These are phyloP conservation scores for Helicocarpus griseus DNA, from an alignment of 2,329 filamentous ascomycete genomes.

Conservation along the genomic window DNA sequence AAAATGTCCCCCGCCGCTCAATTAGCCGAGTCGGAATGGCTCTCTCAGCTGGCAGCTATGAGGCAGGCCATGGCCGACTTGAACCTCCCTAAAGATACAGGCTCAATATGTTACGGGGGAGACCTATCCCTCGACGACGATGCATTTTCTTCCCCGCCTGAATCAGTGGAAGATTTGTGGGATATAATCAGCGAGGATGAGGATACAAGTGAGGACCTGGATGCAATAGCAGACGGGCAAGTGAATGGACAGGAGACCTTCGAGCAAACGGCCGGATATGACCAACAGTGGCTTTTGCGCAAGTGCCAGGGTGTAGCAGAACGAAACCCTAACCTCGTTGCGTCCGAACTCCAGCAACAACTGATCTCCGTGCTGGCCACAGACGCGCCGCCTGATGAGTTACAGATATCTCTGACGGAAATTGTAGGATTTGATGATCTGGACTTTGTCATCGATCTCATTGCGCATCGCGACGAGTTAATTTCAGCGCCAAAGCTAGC, in stretches of 20 bases:
- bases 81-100: slow-evolving; percentile 43
- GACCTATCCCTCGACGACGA: slow-evolving; percentile 57
- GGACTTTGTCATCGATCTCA: slow-evolving; percentile 85
- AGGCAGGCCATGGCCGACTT: slow-evolving; percentile 70
- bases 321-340: slow-evolving; percentile 56
- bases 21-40: slow-evolving; percentile 58
- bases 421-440: slow-evolving; percentile 88
- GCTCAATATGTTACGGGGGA: slow-evolving; percentile 42
- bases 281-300: slow-evolving; percentile 58
- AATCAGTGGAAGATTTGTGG: slow-evolving; percentile 66
- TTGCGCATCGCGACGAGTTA: slow-evolving; percentile 64
- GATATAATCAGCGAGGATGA: slow-evolving; percentile 75
- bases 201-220: slow-evolving; percentile 55
- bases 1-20: background rate
- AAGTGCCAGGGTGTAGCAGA: slow-evolving; percentile 59
- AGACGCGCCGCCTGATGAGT: slow-evolving; percentile 64
- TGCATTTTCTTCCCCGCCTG: slow-evolving; percentile 48
- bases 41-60: slow-evolving; percentile 77
- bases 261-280: slow-evolving; percentile 33
- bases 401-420: slow-evolving; percentile 85
- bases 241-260: slow-evolving; percentile 12
- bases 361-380: slow-evolving; percentile 65
- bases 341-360: slow-evolving; percentile 65
- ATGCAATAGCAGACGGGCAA: slow-evolving; percentile 40
- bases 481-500: slow-evolving; percentile 32